A percentile compares a stretch with the other conserved stretches of the same genome.
Conservation (phyloP, 352 stramenopile genomes). For the Phytophthora syringae region DNA sequence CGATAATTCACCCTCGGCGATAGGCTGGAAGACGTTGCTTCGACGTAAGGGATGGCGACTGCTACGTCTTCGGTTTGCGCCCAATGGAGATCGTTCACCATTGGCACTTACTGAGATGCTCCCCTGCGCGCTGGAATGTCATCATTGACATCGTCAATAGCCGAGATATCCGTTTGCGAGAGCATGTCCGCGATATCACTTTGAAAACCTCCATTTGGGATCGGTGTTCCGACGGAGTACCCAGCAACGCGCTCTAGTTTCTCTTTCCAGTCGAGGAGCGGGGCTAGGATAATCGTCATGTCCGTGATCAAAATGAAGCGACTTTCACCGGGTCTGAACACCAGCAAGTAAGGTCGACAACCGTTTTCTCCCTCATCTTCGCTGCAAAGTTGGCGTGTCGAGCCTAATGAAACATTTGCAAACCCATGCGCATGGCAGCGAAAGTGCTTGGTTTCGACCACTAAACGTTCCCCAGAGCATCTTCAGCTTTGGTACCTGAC, state of each 20-base stretch:
- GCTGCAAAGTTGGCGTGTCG: background rate
- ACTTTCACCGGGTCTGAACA: conserved; percentile 56
- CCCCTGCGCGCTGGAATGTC: conserved; percentile 9
- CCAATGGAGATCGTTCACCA: conserved; percentile 4
- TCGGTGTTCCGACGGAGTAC: background rate
- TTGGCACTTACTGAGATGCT: conserved; percentile 10
- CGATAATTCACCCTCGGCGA: conserved; percentile 49
- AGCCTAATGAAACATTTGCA: conserved; percentile 20
- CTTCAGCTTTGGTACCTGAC: background rate
- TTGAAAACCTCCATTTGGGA: conserved; percentile 14
- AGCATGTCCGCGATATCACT: conserved; percentile 35
- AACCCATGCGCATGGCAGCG: conserved; percentile 54
- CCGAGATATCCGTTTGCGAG: conserved; percentile 10
- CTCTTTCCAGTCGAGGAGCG: conserved; percentile 62
- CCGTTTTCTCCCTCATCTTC: conserved; percentile 24
- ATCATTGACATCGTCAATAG: conserved; percentile 12
- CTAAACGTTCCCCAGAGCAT: conserved; percentile 33
- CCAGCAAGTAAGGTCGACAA: conserved; percentile 61
- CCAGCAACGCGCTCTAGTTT: conserved; percentile 53
- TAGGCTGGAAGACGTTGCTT: conserved; percentile 15
- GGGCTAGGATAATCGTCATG: conserved; percentile 41
- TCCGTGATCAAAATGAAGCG: conserved; percentile 64
- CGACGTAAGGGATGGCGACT: conserved; percentile 34
- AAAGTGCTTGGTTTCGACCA: conserved; percentile 60
- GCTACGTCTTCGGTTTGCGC: conserved; percentile 32